A percentile compares a stretch with the other conserved stretches of the same genome.
These are phyloP conservation scores for Hortiboletus flavorubellus DNA, from an alignment of 768 basidiomycete species.

Conservation along the genomic window DNA sequence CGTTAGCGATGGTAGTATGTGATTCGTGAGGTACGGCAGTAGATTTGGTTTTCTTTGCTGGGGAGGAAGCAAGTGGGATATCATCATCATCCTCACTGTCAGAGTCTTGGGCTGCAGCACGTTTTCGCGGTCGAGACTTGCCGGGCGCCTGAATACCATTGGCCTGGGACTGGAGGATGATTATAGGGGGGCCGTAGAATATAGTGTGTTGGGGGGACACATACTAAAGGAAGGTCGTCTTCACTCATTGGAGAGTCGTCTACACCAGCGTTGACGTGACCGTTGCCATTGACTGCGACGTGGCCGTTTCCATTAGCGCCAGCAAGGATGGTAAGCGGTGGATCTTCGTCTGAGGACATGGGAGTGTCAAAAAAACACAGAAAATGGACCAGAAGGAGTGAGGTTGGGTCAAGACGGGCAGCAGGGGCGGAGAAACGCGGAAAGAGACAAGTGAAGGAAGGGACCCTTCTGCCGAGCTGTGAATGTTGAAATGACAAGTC, in stretches of 20 bases:
- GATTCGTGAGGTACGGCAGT: constrained; percentile 40
- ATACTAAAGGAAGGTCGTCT: constrained; percentile 69
- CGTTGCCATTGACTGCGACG: constrained; percentile 44
- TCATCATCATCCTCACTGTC: constrained; percentile 70
- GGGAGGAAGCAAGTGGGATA: constrained; percentile 68
- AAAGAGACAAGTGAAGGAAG: constrained; percentile 32
- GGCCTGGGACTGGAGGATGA: constrained; percentile 50
- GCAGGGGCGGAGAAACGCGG: constrained; percentile 24
- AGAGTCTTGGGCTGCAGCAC: constrained; percentile 48
- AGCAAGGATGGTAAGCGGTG: constrained; percentile 40
- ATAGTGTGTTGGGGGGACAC: constrained; percentile 21
- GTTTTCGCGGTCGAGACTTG: constrained; percentile 43
- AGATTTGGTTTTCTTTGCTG: constrained; percentile 47
- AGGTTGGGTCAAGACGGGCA: neutral
- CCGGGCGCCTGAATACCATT: constrained; percentile 41
- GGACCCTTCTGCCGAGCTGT: constrained; percentile 17
- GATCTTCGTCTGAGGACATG: constrained; percentile 61
- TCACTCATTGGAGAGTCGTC: constrained; percentile 57
- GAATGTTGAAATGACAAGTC: constrained; percentile 38
- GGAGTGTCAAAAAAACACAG: constrained; percentile 28
- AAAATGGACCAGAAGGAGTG: constrained; percentile 4
- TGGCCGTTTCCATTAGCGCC: constrained; percentile 43
- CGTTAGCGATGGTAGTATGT: constrained; percentile 30
- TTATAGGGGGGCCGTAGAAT: constrained; percentile 19
- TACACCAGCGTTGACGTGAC: constrained; percentile 36